phyloP scores from a whole-genome alignment of 306 rosid species.

The Fagus crenata region DNA sequence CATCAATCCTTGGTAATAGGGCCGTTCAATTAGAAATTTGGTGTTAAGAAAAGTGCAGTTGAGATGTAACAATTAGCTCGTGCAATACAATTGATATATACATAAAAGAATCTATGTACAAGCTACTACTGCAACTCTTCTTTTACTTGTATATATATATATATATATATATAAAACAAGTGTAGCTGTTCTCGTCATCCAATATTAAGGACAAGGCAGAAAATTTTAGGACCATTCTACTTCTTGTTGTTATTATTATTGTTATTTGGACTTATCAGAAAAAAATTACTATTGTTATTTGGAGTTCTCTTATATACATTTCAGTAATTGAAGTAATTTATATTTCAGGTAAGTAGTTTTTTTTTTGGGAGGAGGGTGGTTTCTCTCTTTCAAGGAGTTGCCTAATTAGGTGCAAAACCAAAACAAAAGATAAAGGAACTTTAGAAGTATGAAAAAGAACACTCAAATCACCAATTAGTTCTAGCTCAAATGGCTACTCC shows the following conservation, averaged over 20 bases:
- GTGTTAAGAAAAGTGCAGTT: background rate
- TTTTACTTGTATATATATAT: too few species aligned
- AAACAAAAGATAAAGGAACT: background rate
- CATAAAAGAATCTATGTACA: background rate
- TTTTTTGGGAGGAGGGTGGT: too few species aligned
- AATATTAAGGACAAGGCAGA: background rate
- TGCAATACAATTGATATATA: background rate
- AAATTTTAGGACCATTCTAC: background rate
- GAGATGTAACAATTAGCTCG: background rate
- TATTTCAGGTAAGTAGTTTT: too few species aligned
- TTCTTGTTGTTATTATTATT: background rate
- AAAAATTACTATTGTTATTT: too few species aligned
- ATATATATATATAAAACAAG: too few species aligned
- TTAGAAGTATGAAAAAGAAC: background rate
- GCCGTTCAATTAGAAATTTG: background rate
- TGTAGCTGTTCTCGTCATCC: background rate
- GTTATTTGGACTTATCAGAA: too few species aligned
- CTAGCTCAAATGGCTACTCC: too few species aligned
- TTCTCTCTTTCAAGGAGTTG: background rate
- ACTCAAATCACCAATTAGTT: background rate
- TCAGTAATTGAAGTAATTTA: too few species aligned
- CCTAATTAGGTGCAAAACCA: background rate
- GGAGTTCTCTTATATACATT: background rate
- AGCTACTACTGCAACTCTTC: too few species aligned
- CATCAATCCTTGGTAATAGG: background rate